A percentile compares a stretch with the other conserved stretches of the same genome.
These are phyloP conservation scores for Sporobolomyces pararoseus DNA, from an alignment of 768 basidiomycete genomes.

Conservation along the genomic window DNA sequence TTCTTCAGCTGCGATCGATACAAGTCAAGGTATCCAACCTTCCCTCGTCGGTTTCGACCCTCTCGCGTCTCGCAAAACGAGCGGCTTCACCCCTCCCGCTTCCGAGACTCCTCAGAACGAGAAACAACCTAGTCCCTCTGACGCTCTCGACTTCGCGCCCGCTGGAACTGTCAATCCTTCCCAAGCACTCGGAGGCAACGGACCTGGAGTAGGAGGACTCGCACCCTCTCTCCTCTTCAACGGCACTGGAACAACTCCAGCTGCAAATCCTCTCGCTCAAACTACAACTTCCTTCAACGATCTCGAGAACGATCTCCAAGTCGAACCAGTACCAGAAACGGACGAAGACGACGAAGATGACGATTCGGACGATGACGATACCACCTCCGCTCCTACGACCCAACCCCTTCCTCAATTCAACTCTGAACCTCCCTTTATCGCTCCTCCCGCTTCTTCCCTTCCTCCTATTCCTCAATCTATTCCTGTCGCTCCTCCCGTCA, in stretches of 20 bases:
- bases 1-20: conserved; percentile 12
- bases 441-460: conserved; percentile 6
- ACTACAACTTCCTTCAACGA: background rate
- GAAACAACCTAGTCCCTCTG: conserved; percentile 18
- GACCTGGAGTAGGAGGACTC: conserved; percentile 56
- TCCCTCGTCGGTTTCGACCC: conserved; percentile 31
- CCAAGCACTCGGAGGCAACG: conserved; percentile 44
- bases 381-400: background rate
- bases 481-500: background rate
- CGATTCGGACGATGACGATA: conserved; percentile 10
- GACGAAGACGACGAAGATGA: conserved; percentile 23
- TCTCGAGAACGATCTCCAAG: background rate
- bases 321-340: conserved; percentile 14
- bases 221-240: conserved; percentile 63
- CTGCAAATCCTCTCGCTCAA: conserved; percentile 1
- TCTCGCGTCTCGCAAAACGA: background rate
- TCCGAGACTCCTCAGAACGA: background rate
- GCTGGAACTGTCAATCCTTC: conserved; percentile 31
- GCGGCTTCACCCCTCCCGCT: conserved; percentile 12
- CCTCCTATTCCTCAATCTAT: conserved; percentile 1
- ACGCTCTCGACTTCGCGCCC: conserved; percentile 21
- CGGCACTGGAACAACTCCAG: conserved; percentile 1
- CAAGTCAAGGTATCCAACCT: conserved; percentile 14
- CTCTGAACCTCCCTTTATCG: background rate
- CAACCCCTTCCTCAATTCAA: background rate